Evolutionary conservation across 1,139 yeast genomes (phyloP), one percentile per base, ranked within the genome.

Genomic region (Sugiyamaella xylanicola): DNA sequence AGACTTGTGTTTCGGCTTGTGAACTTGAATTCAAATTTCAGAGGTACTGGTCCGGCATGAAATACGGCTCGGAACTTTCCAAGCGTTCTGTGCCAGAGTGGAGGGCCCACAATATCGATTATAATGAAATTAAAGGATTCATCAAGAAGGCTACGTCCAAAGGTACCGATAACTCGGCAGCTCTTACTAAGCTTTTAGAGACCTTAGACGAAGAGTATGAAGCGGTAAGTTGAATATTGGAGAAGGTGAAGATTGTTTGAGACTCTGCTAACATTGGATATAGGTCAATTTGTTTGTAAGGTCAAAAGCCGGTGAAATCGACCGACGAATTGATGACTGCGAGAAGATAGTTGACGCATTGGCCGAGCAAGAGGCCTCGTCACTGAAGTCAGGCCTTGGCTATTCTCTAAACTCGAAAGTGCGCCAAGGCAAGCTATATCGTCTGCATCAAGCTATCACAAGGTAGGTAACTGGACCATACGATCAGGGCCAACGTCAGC

Each of bases 31-130:
- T 36, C 19, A 36, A 5, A 7, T 36, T 36, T n/a, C 40, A 4
- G 13, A 36, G 19, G 19, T 36, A n/a, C 16, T 16, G 40, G 40
- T 7, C n/a, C 5, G 29, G 29, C 29, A 25, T 91, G 98, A 92
- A 90, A 74, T 91, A 90, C 72, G 97, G 97, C 55, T 77, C 82
- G 43, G 91, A 87, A 68, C 77, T 92, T 37, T 76, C 81, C 52
- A 83, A 81, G 61, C 78, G 90, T 63, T 87, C 96, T 8, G 86
- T 89, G 40, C 92, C 95, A 1, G 95, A 89, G 73, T 92, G 97
- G 97, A 81, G 81, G 65, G 81, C 83, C 61, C 86, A 88, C 72
- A 89, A 91, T 70, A 77, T 92, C 44, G 92, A 89, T 68, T 92
- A 92, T 70, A 86, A 88, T 63, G 88, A 84, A 54, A 72, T 91